Base-by-base conservation (phyloP, 805 yeast species). In the Nakazawaea populi region DNA sequence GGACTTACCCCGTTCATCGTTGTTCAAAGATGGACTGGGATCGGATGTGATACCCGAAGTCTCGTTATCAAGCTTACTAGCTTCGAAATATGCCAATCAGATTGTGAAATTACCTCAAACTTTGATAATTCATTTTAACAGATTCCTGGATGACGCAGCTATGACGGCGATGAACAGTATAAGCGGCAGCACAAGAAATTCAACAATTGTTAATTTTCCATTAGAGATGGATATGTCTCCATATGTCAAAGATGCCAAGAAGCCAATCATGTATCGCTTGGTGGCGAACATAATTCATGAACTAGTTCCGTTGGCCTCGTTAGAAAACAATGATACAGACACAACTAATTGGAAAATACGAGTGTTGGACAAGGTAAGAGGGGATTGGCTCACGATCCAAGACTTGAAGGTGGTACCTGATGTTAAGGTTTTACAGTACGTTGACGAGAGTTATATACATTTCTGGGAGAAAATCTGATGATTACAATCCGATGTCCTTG, bases 381-480 rank as follows among this genome's bases (percentile, higher is more conserved):
- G 70, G 5, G 64, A 68, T 28, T 88, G 95, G 94, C 55, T 74
- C 4, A 82, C 79, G 54, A 72, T 87, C 11, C 72, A 77, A 46
- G 83, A 85, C 58, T 65, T 80, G 46, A 60, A 66, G 10, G 73
- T 79, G 1, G 71, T 66, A 36, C 61, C 62, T 11, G 73, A 77
- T 27, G 82, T 82, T 38, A 70, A 70, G 47, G 89, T 84, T 54
- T 67, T 85, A 40, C 57, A 88, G 50, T 83, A 85, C 58, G 62
- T 87, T 32, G 72, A 75, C 39, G 87, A 85, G 57, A 75, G 80
- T 35, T 81, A 77, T 63, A 66, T 88, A 29, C 92, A 87, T 63
- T 67, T 87, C 9, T 86, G 94, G 91, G 75, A 77, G 54, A 65
- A 62, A 45, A 49, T 50, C n/a, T 34, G 24, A 29, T 18, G 29